Conservation (phyloP, 192 early-diverging fungal genomes). For the Backusella tarrabulga region DNA sequence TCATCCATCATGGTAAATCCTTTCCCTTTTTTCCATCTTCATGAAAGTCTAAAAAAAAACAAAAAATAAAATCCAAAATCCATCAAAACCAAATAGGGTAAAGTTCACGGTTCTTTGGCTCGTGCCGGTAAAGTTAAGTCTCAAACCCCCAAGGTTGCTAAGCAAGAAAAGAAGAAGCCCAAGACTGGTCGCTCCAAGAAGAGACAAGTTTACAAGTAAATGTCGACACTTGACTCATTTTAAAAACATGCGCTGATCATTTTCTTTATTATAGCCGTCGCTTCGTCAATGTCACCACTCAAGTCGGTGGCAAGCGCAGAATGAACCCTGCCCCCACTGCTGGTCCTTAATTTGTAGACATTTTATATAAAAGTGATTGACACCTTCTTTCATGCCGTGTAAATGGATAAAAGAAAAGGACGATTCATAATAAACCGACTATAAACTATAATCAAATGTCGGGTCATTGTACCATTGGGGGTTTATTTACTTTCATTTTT, state of each 20-base stretch:
- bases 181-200: constrained; percentile 92
- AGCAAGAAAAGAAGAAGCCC: constrained; percentile 97
- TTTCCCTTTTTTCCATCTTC: neutral
- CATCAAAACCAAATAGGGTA: constrained; percentile 73
- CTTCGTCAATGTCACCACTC: constrained; percentile 91
- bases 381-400: neutral
- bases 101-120: constrained; percentile 99
- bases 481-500: neutral
- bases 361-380: neutral
- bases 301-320: constrained; percentile 88
- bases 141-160: constrained; percentile 97
- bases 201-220: constrained; percentile 84
- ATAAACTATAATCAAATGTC: neutral
- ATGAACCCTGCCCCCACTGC: constrained; percentile 54
- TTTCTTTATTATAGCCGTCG: constrained; percentile 61
- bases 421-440: neutral
- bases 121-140: constrained; percentile 99
- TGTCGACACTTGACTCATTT: neutral
- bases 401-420: neutral
- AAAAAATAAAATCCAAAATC: neutral
- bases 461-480: neutral
- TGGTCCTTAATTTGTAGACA: constrained; percentile 36
- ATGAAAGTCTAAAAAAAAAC: neutral
- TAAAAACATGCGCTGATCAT: neutral
- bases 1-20: constrained; percentile 16